phyloP scores from a whole-genome alignment of 2,329 filamentous ascomycete species.

The Neoscytalidium dimidiatum region DNA sequence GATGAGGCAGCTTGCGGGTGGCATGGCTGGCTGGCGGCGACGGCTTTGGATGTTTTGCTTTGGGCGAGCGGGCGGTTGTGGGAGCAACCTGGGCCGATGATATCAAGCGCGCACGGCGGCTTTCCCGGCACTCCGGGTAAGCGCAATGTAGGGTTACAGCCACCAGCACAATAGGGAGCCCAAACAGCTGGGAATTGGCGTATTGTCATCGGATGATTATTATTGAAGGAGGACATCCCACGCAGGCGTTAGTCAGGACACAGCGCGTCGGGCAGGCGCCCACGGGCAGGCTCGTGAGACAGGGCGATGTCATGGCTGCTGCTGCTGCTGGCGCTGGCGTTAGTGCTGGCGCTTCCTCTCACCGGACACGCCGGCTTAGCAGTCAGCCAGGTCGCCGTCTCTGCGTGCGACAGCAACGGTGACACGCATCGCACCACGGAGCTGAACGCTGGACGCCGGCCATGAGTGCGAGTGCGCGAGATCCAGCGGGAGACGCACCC shows the following conservation, averaged over 20 bases:
- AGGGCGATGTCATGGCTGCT: background rate
- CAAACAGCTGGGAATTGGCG: background rate
- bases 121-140: background rate
- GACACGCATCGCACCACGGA: too few species aligned
- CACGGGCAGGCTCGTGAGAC: background rate
- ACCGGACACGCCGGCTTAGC: background rate
- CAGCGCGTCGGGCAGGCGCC: background rate
- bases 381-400: background rate
- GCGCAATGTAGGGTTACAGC: slow-evolving; percentile 11
- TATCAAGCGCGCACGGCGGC: slow-evolving; percentile 4
- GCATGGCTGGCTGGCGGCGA: background rate
- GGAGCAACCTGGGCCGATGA: slow-evolving; percentile 2
- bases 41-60: background rate
- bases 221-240: slow-evolving; percentile 7
- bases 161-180: background rate
- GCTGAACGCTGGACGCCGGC: background rate
- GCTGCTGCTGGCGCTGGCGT: background rate
- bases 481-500: background rate
- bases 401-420: too few species aligned
- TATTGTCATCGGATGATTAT: background rate
- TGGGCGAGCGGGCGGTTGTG: slow-evolving; percentile 2
- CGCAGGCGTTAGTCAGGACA: slow-evolving; percentile 11
- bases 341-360: too few species aligned
- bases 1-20: background rate
- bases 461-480: background rate